Evolutionary conservation across 2,329 filamentous ascomycete species (phyloP), one percentile per base, ranked within the genome.

Genomic region (Ceratocystis smalleyi): DNA sequence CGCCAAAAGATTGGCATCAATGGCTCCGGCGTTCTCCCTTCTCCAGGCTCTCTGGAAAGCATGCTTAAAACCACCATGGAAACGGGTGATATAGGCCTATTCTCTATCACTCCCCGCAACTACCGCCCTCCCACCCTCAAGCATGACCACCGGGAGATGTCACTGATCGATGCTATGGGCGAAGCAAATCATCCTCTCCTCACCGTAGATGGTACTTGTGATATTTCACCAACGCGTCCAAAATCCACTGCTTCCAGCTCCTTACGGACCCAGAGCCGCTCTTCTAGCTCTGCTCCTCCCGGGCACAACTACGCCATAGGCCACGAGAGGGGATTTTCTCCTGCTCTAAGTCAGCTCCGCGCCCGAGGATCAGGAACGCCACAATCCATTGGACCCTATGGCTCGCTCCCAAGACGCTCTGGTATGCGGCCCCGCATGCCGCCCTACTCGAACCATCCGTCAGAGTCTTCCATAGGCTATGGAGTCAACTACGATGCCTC

Each of bases 11-110:
- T 66, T 40, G 61, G 47, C 2, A 63, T 63, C 62, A 63, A 63
- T 22, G 62, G 62, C 32, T 63, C 62, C 15, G 62, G 62, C 2
- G 72, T 79, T 61, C 74, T 79, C 15, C 75, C 73, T 57, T 79
- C 75, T 0, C 80, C 81, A 0, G 81, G 78, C 4, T 80, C 80
- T 1, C 73, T 85, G n/a, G 79, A 83, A 68, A 80, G 81, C 71
- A 85, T 86, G 83, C 75, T 86, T 66, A 85, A 81, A 73, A 85
- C 80, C 2, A 84, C 81, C 1, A 85, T 83, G 0, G 83, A 86
- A 70, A 84, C 82, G 7, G 83, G 83, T n/a, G 82, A 86, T 68
- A 83, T 84, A 68, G 82, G 82, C 3, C 73, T 81, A 61, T 85
- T 84, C 71, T 82, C 80, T 62, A 81, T 83, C 68, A 77, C 75